Percentiles rank a stretch among this genome's conserved stretches.
Conservation (phyloP, 495 filamentous ascomycete species). For the Penicillium bovifimosum region DNA sequence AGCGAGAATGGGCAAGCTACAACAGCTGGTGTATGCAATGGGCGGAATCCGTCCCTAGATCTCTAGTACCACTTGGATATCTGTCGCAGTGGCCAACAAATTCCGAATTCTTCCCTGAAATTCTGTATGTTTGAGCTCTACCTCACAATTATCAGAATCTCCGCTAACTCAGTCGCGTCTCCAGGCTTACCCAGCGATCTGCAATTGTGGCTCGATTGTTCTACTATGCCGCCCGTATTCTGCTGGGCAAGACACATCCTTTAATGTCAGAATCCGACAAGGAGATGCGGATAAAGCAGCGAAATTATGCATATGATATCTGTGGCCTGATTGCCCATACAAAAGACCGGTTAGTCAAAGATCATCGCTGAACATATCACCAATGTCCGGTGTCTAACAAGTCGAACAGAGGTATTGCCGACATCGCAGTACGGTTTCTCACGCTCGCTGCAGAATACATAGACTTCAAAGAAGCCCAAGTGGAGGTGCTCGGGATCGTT, state of each 20-base stretch:
- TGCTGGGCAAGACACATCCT: constrained; percentile 79
- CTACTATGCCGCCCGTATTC: constrained; percentile 77
- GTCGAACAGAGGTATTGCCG: constrained; percentile 56
- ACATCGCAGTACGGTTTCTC: constrained; percentile 71
- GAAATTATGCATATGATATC: constrained; percentile 69
- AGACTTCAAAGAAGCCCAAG: constrained; percentile 63
- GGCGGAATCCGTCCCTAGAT: constrained; percentile 69
- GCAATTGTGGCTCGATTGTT: constrained; percentile 81
- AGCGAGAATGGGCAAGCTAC: constrained; percentile 71
- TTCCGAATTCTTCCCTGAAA: constrained; percentile 75
- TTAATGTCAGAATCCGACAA: constrained; percentile 43
- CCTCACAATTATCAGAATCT: neutral
- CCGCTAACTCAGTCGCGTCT: constrained; percentile 12
- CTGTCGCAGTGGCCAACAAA: constrained; percentile 62
- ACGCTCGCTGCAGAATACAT: constrained; percentile 74
- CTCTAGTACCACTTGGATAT: constrained; percentile 82
- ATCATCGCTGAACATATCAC: too few relatives aligned
- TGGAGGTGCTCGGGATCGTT: constrained; percentile 76
- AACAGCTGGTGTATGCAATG: constrained; percentile 74
- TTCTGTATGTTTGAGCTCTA: constrained; percentile 59
- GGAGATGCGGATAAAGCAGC: constrained; percentile 64
- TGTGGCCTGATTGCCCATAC: constrained; percentile 85
- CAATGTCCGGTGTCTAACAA: neutral
- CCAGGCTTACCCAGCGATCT: constrained; percentile 74
- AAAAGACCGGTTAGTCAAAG: constrained; percentile 56